phyloP scores from a whole-genome alignment of 2,329 filamentous ascomycete species.

The Penicillium freii region DNA sequence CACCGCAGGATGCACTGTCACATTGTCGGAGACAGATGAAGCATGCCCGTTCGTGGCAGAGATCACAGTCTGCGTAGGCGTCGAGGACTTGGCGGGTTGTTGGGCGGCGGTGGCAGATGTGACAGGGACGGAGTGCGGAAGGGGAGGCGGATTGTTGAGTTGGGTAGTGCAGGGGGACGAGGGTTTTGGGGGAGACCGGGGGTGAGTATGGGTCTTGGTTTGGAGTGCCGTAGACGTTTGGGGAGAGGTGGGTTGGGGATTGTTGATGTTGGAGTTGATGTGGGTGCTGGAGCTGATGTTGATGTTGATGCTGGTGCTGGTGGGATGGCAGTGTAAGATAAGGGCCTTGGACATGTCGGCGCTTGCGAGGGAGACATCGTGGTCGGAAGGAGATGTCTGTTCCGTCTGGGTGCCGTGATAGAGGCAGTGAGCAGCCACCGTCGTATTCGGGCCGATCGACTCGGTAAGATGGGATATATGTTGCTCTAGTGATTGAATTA shows the following conservation, averaged over 20 bases:
- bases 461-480: slow-evolving; percentile 14
- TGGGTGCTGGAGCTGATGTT: neutral
- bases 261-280: slow-evolving; percentile 10
- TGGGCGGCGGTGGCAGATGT: slow-evolving; percentile 44
- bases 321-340: slow-evolving; percentile 17
- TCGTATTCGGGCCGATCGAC: slow-evolving; percentile 18
- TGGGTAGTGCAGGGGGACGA: slow-evolving; percentile 26
- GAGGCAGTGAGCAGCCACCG: slow-evolving; percentile 10
- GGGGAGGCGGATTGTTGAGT: slow-evolving; percentile 22
- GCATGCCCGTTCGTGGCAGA: slow-evolving; percentile 40
- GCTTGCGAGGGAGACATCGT: slow-evolving; percentile 28
- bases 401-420: slow-evolving; percentile 16
- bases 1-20: slow-evolving; percentile 32
- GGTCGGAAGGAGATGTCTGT: slow-evolving; percentile 21
- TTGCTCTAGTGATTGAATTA: slow-evolving; percentile 10
- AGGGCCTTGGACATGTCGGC: slow-evolving; percentile 22
- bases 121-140: slow-evolving; percentile 38
- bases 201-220: slow-evolving; percentile 23
- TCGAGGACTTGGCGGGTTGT: slow-evolving; percentile 42
- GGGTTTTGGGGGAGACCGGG: slow-evolving; percentile 29
- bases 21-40: slow-evolving; percentile 46
- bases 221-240: slow-evolving; percentile 17
- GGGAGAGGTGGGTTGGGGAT: slow-evolving; percentile 20
- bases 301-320: neutral
- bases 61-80: slow-evolving; percentile 43